These are phyloP conservation scores for Blastomyces parvus DNA, from an alignment of 2,329 filamentous ascomycete genomes.

Conservation along the genomic window DNA sequence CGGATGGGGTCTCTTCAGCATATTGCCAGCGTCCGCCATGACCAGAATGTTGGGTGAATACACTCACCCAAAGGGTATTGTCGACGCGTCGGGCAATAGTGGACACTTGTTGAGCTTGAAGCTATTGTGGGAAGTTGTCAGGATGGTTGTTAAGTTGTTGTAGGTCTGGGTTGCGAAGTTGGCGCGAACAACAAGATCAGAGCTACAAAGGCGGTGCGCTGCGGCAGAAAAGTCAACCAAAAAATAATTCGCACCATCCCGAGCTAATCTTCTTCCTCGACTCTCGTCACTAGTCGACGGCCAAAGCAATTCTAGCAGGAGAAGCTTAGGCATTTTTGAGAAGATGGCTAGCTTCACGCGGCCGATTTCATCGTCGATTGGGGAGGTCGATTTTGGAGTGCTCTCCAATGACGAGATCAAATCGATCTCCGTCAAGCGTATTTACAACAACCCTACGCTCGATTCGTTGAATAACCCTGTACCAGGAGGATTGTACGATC, in stretches of 20 bases:
- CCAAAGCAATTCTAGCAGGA: not conserved
- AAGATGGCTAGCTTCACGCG: constrained; percentile 48
- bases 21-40: constrained; percentile 38
- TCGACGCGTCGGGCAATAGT: constrained; percentile 5
- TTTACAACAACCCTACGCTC: constrained; percentile 89
- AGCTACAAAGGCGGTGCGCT: constrained; percentile 23
- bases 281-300: not conserved
- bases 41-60: constrained; percentile 15
- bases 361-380: constrained; percentile 72
- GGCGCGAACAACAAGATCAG: not conserved
- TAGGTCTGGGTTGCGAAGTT: constrained; percentile 7
- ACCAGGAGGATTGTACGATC: constrained; percentile 84
- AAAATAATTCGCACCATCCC: constrained; percentile 8
- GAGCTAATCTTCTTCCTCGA: not conserved
- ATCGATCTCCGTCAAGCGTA: constrained; percentile 82
- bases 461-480: constrained; percentile 83
- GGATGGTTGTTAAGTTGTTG: not conserved
- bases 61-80: constrained; percentile 7
- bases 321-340: not conserved
- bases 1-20: constrained; percentile 42
- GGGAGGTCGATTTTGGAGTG: constrained; percentile 82
- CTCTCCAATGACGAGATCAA: constrained; percentile 74
- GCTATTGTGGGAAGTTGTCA: not conserved
- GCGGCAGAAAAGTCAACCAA: constrained; percentile 30
- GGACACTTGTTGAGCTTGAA: not conserved